A percentile compares a stretch with the other conserved stretches of the same genome.
These are phyloP conservation scores for Whalleya microplaca DNA, from an alignment of 2,329 filamentous ascomycete species.

Conservation along the genomic window DNA sequence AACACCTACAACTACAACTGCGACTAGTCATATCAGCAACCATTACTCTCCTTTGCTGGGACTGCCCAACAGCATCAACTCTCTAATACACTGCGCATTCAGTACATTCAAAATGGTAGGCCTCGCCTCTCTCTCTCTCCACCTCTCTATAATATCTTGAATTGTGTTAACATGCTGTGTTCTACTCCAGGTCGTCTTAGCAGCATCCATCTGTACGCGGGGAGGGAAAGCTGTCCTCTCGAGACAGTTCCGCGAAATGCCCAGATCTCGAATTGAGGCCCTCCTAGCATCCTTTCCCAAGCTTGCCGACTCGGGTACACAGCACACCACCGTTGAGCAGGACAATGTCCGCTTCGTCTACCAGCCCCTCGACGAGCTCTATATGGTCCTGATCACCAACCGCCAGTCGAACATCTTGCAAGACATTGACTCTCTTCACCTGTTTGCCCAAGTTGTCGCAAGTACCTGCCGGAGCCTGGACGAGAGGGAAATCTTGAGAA, in stretches of 20 bases:
- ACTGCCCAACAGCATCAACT: not conserved
- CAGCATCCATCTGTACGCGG: slow-evolving; percentile 97
- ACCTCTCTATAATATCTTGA: no score
- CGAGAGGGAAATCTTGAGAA: slow-evolving; percentile 91
- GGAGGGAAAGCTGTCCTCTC: slow-evolving; percentile 98
- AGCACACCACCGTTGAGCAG: slow-evolving; percentile 98
- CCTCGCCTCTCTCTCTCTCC: not conserved
- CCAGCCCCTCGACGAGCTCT: slow-evolving; percentile 97
- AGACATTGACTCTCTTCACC: slow-evolving; percentile 96
- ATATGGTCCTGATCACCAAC: slow-evolving; percentile 99
- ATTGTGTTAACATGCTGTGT: slow-evolving; percentile 7
- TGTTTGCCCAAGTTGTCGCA: slow-evolving; percentile 96
- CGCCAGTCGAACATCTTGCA: slow-evolving; percentile 98
- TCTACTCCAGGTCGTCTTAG: slow-evolving; percentile 82
- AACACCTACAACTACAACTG: not conserved
- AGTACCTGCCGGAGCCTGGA: slow-evolving; percentile 96
- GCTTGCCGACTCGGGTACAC: slow-evolving; percentile 91
- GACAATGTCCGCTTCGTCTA: slow-evolving; percentile 99
- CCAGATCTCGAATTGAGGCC: slow-evolving; percentile 93
- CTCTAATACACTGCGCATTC: not conserved
- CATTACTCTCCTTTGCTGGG: slow-evolving; percentile 4
- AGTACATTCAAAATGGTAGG: slow-evolving; percentile 30
- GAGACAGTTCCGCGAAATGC: slow-evolving; percentile 96
- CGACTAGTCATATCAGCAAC: not conserved
- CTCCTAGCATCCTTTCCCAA: slow-evolving; percentile 97